Evolutionary conservation across 768 basidiomycete genomes (phyloP), one percentile per base, ranked within the genome.

Genomic region (Lactarius tabidus): DNA sequence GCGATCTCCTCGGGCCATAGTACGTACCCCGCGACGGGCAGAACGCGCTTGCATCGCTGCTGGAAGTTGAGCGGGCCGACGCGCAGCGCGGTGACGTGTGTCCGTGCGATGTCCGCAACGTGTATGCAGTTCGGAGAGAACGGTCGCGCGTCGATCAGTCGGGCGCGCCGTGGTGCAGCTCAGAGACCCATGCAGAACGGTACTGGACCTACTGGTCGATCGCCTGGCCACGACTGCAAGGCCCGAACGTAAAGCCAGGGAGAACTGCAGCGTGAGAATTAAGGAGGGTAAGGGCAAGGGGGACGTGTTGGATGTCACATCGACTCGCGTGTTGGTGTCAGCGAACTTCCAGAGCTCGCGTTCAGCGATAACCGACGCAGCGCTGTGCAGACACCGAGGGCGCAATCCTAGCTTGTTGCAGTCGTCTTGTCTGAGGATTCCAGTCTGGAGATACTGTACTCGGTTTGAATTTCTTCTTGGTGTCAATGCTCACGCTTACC

Each of bases 121-220:
- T 66, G 65, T 7, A 66, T 39, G 56, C 62, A 66, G 41, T 66
- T 66, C 28, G 65, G 65, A 29, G 65, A 66, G 17, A 62, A 66
- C 5, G 65, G 65, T 1, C 51, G 57, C 2, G 39, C 65, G 45
- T 36, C 10, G 65, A 56, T 7, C 65, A 23, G 56, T 60, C 65
- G 28, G 57, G 33, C 10, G 60, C 56, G 0, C 65, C 65, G 52
- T 66, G 31, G 28, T 62, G 26, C 29, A 66, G 65, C 41, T 26
- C 51, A 17, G 56, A 58, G 33, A 66, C 31, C 65, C 65, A 66
- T n/a, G 65, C 65, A 29, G 20, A 6, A 18, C 51, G 56, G 26
- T 58, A 41, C 5, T 95, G n/a, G n/a, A n/a, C n/a, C n/a, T 58
- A 41, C 5, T 36, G 39, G 45, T 66, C 51, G 41, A 39, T 33